Evolutionary conservation across 2,329 filamentous ascomycete species (phyloP), one percentile per base, ranked within the genome.

Genomic region (Clonostachys sp.): DNA sequence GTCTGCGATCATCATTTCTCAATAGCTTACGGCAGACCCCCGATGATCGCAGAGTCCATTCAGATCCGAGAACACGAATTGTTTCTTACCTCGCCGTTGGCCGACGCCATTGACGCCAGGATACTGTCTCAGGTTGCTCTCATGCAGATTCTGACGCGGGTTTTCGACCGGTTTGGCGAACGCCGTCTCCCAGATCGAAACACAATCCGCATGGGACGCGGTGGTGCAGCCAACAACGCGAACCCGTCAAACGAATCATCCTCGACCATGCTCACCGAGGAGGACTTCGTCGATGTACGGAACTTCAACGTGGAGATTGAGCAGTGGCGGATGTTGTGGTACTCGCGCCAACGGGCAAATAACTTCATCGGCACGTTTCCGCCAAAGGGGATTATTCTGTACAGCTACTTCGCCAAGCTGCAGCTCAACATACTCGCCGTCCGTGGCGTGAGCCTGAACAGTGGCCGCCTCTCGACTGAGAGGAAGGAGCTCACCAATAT

Each of bases 1-100:
- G 79, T 84, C 2, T 84, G 81, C 55, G 82, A 86, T 55, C 81
- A 84, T 51, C 82, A 86, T 58, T 78, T 84, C 30, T 82, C 78
- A 45, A 84, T 86, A 45, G 74, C 82, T 1, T 84, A 85, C 45
- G 61, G 61, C 2, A 67, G 81, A 14, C 79, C 81, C 5, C 78
- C 80, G 0, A 75, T 83, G 10, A 81, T 83, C 17, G 72, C 75
- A 44, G 80, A 84, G 51, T 73, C 81, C 50, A 64, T 70, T 14
- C 74, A 75, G 1, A 79, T 84, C 36, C 71, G 73, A n/a, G 74
- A 78, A 18, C 76, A 80, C 56, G 76, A 83, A 51, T 63, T 68
- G 2, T 78, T 83, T 48, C 62, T 83, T 24, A 66, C 72, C 33
- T 34, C 20, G 7, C 45, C 45, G 8, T 66, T 71, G 1, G 70